phyloP scores from a whole-genome alignment of 2,329 filamentous ascomycete genomes.

The Fusarium sp. region DNA sequence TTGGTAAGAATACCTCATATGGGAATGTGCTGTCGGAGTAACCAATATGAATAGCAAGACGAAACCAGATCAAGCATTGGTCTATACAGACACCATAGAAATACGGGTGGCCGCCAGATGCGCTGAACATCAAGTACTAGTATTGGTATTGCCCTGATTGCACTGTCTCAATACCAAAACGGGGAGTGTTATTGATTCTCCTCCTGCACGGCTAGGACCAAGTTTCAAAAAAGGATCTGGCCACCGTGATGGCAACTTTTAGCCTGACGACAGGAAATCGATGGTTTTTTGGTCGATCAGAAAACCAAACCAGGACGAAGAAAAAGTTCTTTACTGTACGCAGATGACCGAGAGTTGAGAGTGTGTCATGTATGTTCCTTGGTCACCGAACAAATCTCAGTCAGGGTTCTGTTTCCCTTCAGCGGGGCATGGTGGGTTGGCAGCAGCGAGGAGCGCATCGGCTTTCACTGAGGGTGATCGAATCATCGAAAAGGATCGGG shows the following conservation, averaged over 20 bases:
- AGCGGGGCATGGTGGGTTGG: slow-evolving; percentile 32
- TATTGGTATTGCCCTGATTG: slow-evolving; percentile 11
- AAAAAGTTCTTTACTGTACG: background rate
- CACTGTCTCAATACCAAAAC: slow-evolving; percentile 9
- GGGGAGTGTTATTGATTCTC: slow-evolving; percentile 8
- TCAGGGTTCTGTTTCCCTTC: slow-evolving; percentile 36
- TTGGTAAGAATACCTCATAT: background rate
- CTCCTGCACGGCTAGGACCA: slow-evolving; percentile 12
- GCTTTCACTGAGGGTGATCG: slow-evolving; percentile 32
- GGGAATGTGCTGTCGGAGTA: too few relatives aligned
- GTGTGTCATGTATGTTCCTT: slow-evolving; percentile 40
- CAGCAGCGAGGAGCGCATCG: slow-evolving; percentile 28
- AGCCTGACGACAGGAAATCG: slow-evolving; percentile 9
- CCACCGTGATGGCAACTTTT: background rate
- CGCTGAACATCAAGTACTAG: background rate
- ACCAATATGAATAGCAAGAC: too few relatives aligned
- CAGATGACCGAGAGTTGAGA: slow-evolving; percentile 28
- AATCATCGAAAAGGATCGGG: slow-evolving; percentile 31
- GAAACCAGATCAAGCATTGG: background rate
- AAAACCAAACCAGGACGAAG: slow-evolving; percentile 9
- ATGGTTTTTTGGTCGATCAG: slow-evolving; percentile 5
- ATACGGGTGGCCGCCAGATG: background rate
- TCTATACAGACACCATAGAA: background rate
- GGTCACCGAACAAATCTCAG: slow-evolving; percentile 13
- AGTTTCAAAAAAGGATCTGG: slow-evolving; percentile 20